Evolutionary conservation across 306 rosid genomes (phyloP), one percentile per base, ranked within the genome.

Genomic region (Quercus mongolica): DNA sequence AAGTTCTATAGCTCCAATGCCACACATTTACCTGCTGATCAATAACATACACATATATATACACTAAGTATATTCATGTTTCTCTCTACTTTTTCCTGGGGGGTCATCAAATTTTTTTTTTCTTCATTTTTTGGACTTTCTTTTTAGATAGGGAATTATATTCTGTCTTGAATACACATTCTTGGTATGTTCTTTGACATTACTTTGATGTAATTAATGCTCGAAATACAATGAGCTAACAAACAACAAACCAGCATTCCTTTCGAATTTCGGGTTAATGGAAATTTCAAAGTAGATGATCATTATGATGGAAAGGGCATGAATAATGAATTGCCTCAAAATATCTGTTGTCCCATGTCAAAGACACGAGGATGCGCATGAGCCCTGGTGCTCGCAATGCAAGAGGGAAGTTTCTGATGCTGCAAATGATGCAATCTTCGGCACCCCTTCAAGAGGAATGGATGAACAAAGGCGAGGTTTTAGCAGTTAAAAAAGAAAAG

Each of bases 1-100:
- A 68, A 68, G 52, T 68, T 68, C 72, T n/a, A 68, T 38, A 68
- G 52, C 46, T 23, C 72, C 72, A 68, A 19, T 21, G 52, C 72
- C 72, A 68, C 3, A 4, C 72, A 68, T 68, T 35, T 68, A 8
- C 72, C 72, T 64, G 4, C 44, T 64, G 46, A 41, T 41, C 23
- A 3, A 6, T 64, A 30, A 3, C 19, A 21, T 14, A 19, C 17
- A 33, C 19, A 5, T 0, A 19, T 33, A 38, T 0, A 35, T 0
- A 46, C 0, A 31, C 31, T 41, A 41, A 38, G 46, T 41, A 31
- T 28, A 65, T 65, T 31, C 49, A 31, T 65, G 9, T 65, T 9
- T 17, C 70, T 18, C 21, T 15, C 41, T 63, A 33, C 17, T 30
- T 64, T 30, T 14, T 28, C 17, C 8, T 8, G 1, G 18, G 18